phyloP scores from a whole-genome alignment of 495 filamentous ascomycete species.

The Aspergillus sclerotioniger region DNA sequence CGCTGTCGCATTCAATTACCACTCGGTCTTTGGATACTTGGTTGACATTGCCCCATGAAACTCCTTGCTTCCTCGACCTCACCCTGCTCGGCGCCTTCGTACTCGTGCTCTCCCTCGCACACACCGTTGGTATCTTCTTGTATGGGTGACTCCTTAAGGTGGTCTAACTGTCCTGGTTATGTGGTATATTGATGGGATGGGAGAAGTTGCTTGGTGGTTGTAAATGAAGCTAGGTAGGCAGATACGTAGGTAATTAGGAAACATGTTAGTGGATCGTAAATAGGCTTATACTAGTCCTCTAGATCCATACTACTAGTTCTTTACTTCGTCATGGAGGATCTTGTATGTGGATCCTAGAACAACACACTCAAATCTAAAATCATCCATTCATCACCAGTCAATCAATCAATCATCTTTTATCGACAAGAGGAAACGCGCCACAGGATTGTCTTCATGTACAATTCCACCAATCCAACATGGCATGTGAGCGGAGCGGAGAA shows the following conservation, averaged over 20 bases:
- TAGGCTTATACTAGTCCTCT: not conserved
- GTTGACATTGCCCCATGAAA: constrained; percentile 50
- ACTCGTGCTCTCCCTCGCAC: constrained; percentile 52
- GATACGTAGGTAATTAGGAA: not conserved
- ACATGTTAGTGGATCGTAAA: not conserved
- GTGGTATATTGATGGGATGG: constrained; percentile 10
- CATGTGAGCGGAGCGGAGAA: not conserved
- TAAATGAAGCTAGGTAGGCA: not conserved
- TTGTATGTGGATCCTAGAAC: not conserved
- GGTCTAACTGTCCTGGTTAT: constrained; percentile 15
- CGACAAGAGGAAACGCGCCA: too few relatives aligned
- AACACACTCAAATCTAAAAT: not conserved
- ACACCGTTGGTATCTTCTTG: constrained; percentile 49
- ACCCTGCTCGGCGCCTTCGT: constrained; percentile 55
- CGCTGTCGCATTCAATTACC: constrained; percentile 54
- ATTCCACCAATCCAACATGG: too few relatives aligned
- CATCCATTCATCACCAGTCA: too few relatives aligned
- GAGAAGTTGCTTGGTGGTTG: constrained; percentile 14
- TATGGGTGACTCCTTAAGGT: constrained; percentile 62
- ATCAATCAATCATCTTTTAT: too few relatives aligned
- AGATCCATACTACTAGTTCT: too few relatives aligned
- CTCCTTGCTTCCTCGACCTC: constrained; percentile 60
- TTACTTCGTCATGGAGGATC: too few relatives aligned
- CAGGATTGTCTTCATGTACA: too few relatives aligned
- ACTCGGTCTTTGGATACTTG: constrained; percentile 55